Conservation (phyloP, 305 asterid species). For the Stenogyne calaminthoides region DNA sequence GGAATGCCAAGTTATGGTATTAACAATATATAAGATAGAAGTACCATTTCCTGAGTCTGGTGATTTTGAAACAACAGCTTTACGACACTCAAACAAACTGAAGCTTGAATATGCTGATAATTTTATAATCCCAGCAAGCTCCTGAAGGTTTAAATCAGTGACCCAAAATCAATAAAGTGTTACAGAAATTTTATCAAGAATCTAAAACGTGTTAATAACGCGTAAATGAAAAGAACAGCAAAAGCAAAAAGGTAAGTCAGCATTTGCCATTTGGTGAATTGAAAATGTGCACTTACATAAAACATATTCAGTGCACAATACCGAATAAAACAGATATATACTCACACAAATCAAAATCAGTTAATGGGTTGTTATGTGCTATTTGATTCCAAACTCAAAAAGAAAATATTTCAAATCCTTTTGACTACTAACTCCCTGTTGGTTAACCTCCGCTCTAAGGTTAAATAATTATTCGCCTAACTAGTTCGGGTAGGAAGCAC, state of each 20-base stretch:
- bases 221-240: conserved; percentile 16
- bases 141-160: conserved; percentile 49
- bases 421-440: neutral
- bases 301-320: neutral
- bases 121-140: conserved; percentile 93
- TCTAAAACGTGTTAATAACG: neutral
- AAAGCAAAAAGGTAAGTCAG: neutral
- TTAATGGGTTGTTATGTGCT: neutral
- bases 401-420: neutral
- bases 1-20: conserved; percentile 16
- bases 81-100: conserved; percentile 91
- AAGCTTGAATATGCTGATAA: conserved; percentile 87
- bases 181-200: conserved; percentile 4
- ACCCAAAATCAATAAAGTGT: conserved; percentile 22
- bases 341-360: neutral
- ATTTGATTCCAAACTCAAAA: neutral
- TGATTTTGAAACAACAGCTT: conserved; percentile 89
- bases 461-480: neutral
- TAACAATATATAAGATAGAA: neutral
- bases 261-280: conserved; percentile 15
- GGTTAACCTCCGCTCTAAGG: neutral
- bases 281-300: conserved; percentile 7
- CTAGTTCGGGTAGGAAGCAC: neutral
- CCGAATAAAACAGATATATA: neutral
- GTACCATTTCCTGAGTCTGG: conserved; percentile 91